Percentiles rank a stretch among this genome's conserved stretches.
Conservation (phyloP, 23 red algal species). For the Gracilaria vermiculophylla region DNA sequence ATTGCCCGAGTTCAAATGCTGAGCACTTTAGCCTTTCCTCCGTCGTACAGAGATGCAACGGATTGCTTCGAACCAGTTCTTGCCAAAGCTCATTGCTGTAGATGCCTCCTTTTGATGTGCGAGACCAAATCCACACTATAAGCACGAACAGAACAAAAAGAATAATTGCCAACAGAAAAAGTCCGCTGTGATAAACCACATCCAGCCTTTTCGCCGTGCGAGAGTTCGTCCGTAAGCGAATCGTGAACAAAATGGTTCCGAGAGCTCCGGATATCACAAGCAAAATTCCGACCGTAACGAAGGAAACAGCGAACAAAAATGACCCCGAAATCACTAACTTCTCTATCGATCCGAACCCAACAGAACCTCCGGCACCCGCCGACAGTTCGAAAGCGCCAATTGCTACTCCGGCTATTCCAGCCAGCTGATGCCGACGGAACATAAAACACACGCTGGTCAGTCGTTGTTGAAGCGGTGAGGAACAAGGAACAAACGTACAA, state of each 20-base stretch:
- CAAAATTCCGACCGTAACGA: not conserved
- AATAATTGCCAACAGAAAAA: conserved; percentile 22
- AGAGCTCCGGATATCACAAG: conserved; percentile 6
- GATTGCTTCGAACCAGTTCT: not conserved
- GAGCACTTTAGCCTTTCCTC: conserved; percentile 17
- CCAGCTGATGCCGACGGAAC: not conserved
- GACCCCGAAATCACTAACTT: conserved; percentile 9
- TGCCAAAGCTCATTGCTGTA: conserved; percentile 11
- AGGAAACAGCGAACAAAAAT: not conserved
- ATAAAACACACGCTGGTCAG: not conserved
- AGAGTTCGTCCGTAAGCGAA: not conserved
- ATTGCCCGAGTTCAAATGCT: conserved; percentile 16
- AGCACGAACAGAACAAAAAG: conserved; percentile 3
- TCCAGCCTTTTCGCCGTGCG: not conserved
- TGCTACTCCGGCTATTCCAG: not conserved
- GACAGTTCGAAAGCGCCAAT: not conserved
- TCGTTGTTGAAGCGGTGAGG: too few species aligned
- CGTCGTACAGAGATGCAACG: conserved; percentile 11
- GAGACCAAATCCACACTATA: not conserved
- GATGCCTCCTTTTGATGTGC: not conserved
- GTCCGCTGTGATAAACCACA: not conserved
- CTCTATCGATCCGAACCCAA: not conserved
- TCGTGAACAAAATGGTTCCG: not conserved
- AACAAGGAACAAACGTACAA: not conserved
- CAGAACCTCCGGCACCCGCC: not conserved